Evolutionary conservation across 352 stramenopile species (phyloP).

Genomic region (Globisporangium paddicum): DNA sequence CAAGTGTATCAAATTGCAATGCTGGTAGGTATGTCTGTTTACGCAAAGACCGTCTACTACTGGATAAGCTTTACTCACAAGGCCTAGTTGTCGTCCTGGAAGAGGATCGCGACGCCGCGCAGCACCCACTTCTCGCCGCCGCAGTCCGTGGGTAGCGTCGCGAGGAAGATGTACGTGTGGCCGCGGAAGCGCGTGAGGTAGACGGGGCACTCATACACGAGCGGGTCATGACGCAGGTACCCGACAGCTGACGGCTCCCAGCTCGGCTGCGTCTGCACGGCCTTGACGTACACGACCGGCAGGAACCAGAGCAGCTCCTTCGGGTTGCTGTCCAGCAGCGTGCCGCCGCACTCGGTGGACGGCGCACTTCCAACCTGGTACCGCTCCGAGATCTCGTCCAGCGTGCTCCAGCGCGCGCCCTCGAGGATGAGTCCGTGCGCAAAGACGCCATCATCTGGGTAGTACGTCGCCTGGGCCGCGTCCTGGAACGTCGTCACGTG

Average conservation of each 20-base stretch:
- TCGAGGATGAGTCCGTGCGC: conserved; percentile 96
- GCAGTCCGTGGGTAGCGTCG: conserved; percentile 91
- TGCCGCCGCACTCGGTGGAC: conserved; percentile 82
- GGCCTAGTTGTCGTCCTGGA: conserved; percentile 96
- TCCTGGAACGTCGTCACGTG: conserved; percentile 94
- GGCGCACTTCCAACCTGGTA: conserved; percentile 82
- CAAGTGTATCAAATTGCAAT: too few species aligned
- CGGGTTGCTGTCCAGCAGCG: conserved; percentile 91
- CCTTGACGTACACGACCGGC: conserved; percentile 95
- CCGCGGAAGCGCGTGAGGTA: conserved; percentile 97
- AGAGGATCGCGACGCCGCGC: conserved; percentile 91
- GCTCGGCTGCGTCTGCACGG: conserved; percentile 88
- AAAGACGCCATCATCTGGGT: conserved; percentile 92
- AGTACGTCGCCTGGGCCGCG: conserved; percentile 65
- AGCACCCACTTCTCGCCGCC: conserved; percentile 93
- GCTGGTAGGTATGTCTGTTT: too few species aligned
- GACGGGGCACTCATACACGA: conserved; percentile 95
- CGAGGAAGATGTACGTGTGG: conserved; percentile 95
- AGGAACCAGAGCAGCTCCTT: conserved; percentile 94
- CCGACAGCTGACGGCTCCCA: conserved; percentile 96
- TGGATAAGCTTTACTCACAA: too few species aligned
- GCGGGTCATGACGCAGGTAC: conserved; percentile 91
- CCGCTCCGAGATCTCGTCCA: conserved; percentile 88
- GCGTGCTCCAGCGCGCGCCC: conserved; percentile 89
- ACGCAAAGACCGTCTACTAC: too few species aligned